Conservation (phyloP, 108 stramenopile genomes). For the Cylindrotheca closterium region DNA sequence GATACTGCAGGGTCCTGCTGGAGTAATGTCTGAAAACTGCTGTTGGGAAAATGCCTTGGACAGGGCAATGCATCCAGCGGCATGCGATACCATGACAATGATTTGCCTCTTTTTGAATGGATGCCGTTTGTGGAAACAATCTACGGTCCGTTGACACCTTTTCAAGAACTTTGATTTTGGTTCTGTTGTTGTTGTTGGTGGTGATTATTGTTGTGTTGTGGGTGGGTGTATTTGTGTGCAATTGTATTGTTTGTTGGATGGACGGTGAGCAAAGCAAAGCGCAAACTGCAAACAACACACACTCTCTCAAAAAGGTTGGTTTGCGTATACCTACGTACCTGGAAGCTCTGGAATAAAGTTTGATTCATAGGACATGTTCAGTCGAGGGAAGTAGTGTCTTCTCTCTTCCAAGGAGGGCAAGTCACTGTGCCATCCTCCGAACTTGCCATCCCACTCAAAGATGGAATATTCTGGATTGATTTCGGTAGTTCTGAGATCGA, state of each 20-base stretch:
- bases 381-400: conserved; percentile 57
- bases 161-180: conserved; percentile 32
- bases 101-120: conserved; percentile 27
- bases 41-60: conserved; percentile 29
- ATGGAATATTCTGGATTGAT: conserved; percentile 56
- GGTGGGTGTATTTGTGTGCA: background rate
- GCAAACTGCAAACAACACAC: background rate
- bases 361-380: conserved; percentile 39
- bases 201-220: background rate
- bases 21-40: conserved; percentile 38
- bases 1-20: conserved; percentile 57
- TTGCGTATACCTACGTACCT: conserved; percentile 9
- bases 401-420: conserved; percentile 51
- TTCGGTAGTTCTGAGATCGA: conserved; percentile 1
- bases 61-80: conserved; percentile 54
- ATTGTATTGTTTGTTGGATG: background rate
- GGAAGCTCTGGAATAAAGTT: conserved; percentile 52
- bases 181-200: too few relatives aligned
- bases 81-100: conserved; percentile 53
- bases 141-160: conserved; percentile 42
- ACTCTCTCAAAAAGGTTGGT: background rate
- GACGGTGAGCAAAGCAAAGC: background rate
- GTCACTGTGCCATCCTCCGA: conserved; percentile 46
- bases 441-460: conserved; percentile 61
- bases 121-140: conserved; percentile 31